These are phyloP conservation scores for Ganoderma boninense DNA, from an alignment of 1,284 basidiomycete species.

Conservation along the genomic window DNA sequence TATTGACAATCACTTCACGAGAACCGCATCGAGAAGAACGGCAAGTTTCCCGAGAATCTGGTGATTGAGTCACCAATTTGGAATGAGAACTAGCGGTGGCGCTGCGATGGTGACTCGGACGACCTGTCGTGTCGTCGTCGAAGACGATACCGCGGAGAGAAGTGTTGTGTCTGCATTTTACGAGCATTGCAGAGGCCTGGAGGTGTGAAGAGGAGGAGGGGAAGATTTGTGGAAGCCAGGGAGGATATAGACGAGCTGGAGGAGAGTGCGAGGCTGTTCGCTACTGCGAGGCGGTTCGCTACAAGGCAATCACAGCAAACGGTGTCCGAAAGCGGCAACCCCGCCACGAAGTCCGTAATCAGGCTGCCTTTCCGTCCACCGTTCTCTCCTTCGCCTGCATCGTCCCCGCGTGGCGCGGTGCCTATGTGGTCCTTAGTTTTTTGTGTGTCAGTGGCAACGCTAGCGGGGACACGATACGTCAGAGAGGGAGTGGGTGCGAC, in stretches of 20 bases:
- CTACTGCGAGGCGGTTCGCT: too few species aligned
- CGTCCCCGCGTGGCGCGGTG: neutral
- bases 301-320: conserved; percentile 18
- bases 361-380: neutral
- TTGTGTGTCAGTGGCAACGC: neutral
- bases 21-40: neutral
- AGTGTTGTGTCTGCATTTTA: neutral
- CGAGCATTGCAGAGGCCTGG: neutral
- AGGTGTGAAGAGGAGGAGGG: neutral
- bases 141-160: neutral
- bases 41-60: neutral
- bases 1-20: neutral
- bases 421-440: neutral
- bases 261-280: neutral
- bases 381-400: neutral
- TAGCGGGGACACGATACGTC: neutral
- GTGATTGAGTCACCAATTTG: neutral
- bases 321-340: neutral
- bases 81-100: neutral
- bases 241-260: neutral
- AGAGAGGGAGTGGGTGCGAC: neutral
- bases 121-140: neutral
- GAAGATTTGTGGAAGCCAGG: conserved; percentile 5
- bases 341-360: neutral
- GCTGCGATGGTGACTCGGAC: neutral